Evolutionary conservation across 1,284 basidiomycete genomes (phyloP).

Genomic region (Gastroboletus turbinatus): DNA sequence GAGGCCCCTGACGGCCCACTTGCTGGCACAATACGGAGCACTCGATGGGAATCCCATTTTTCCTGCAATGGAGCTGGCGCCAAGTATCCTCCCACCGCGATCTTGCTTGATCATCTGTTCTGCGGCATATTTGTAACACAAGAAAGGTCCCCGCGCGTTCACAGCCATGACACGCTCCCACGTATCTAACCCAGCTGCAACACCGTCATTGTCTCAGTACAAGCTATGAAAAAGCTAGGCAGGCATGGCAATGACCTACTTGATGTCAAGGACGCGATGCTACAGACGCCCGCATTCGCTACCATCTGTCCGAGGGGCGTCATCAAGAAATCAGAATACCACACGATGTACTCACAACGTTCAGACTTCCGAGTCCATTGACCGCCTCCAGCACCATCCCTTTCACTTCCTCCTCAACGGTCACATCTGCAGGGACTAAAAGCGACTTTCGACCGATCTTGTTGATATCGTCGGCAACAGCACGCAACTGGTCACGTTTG

Average conservation of each 20-base stretch:
- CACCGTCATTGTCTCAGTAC: background rate
- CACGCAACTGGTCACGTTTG: background rate
- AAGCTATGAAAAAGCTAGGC: background rate
- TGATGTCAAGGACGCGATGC: background rate
- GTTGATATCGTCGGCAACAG: background rate
- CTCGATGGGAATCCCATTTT: no score
- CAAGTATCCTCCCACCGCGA: no score
- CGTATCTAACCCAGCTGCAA: background rate
- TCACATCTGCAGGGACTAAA: background rate
- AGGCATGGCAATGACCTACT: background rate
- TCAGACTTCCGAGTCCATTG: background rate
- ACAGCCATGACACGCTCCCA: background rate
- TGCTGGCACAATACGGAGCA: no score
- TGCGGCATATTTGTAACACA: background rate
- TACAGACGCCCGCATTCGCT: background rate
- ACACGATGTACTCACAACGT: background rate
- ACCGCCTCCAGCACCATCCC: background rate
- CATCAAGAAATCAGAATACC: background rate
- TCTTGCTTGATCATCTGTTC: constrained; percentile 6
- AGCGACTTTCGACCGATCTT: background rate
- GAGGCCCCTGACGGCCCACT: no score
- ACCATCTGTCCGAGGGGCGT: background rate
- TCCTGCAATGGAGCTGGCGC: no score
- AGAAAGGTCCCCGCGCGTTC: background rate
- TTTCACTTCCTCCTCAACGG: background rate